A percentile compares a stretch with the other conserved stretches of the same genome.
These are phyloP conservation scores for Lentinula aciculospora DNA, from an alignment of 768 basidiomycete species.

Conservation along the genomic window DNA sequence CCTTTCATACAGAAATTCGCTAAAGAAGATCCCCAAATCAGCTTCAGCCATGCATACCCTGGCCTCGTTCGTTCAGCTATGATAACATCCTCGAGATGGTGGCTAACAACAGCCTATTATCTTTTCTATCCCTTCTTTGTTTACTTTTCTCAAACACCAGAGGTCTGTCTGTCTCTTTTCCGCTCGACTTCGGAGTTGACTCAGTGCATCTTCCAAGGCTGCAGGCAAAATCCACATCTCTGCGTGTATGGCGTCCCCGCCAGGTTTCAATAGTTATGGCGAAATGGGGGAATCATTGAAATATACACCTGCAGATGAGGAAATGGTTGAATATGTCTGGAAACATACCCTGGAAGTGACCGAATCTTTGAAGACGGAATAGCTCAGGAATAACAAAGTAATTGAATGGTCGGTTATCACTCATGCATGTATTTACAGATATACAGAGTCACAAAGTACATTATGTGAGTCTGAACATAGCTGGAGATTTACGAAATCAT, in stretches of 20 bases:
- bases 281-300: neutral
- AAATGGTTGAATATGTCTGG: neutral
- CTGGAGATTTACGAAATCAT: too few relatives aligned
- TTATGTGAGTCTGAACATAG: too few relatives aligned
- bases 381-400: too few relatives aligned
- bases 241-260: neutral
- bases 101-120: neutral
- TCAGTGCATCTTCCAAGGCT: neutral
- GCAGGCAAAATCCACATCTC: neutral
- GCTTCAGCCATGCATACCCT: conserved; percentile 31
- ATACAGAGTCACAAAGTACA: too few relatives aligned
- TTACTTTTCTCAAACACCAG: neutral
- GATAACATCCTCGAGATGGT: neutral
- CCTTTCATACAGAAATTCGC: conserved; percentile 20
- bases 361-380: neutral
- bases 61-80: conserved; percentile 14
- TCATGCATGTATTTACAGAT: too few relatives aligned
- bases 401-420: too few relatives aligned
- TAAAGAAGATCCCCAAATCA: conserved; percentile 21
- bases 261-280: conserved; percentile 1
- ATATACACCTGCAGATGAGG: neutral
- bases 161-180: neutral
- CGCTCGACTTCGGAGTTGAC: neutral
- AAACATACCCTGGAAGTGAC: neutral
- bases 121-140: neutral